Evolutionary conservation across 768 basidiomycete species (phyloP).

Genomic region (Vishniacozyma victoriae): DNA sequence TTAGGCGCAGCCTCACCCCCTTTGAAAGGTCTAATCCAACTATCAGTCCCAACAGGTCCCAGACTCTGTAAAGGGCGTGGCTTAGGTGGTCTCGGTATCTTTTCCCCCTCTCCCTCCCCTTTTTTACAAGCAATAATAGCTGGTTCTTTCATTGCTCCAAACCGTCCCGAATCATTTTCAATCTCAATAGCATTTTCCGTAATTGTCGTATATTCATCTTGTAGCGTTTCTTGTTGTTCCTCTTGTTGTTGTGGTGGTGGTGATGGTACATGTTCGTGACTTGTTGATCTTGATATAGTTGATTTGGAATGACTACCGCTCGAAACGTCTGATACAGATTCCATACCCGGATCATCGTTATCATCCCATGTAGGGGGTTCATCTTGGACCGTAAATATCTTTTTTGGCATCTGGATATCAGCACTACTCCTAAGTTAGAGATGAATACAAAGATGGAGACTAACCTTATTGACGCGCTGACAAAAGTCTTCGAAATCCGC

Average conservation of each 20-base stretch:
- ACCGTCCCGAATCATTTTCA: not conserved
- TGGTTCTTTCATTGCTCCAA: not conserved
- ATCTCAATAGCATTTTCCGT: conserved; percentile 1
- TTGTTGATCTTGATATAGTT: conserved; percentile 55
- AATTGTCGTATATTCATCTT: not conserved
- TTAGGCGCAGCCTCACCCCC: not conserved
- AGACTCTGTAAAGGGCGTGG: not conserved
- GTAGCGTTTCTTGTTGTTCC: not conserved
- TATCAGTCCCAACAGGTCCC: not conserved
- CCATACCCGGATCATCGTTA: conserved; percentile 64
- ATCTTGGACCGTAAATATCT: conserved; percentile 80
- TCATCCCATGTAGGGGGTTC: conserved; percentile 73
- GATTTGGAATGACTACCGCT: too few species aligned
- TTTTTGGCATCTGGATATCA: conserved; percentile 51
- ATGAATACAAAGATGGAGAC: conserved; percentile 30
- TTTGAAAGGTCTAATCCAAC: not conserved
- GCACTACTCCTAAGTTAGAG: not conserved
- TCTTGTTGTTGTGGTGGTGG: not conserved
- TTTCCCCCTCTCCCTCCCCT: not conserved
- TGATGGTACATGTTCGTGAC: conserved; percentile 13
- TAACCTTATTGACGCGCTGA: conserved; percentile 64
- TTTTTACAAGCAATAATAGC: not conserved
- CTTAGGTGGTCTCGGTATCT: not conserved
- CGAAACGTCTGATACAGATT: conserved; percentile 82
- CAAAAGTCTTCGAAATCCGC: conserved; percentile 79